Conservation (phyloP, 495 filamentous ascomycete genomes). For the Staphylotrichum longicolle region DNA sequence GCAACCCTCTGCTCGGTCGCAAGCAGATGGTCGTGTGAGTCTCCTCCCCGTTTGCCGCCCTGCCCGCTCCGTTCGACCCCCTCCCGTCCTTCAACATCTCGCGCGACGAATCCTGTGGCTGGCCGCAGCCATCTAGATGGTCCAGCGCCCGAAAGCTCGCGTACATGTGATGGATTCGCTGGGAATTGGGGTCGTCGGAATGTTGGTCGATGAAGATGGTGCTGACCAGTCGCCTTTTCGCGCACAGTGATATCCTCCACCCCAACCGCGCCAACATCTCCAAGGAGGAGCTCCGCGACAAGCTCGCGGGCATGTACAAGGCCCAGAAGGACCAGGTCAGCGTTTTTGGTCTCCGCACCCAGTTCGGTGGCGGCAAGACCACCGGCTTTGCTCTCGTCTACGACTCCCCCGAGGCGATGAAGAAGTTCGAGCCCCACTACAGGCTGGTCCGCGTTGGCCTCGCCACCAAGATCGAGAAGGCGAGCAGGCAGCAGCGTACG, state of each 20-base stretch:
- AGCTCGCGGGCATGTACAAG: slow-evolving; percentile 96
- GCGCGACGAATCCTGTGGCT: slow-evolving; percentile 13
- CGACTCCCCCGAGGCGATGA: slow-evolving; percentile 93
- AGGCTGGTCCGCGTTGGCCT: slow-evolving; percentile 88
- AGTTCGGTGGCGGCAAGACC: slow-evolving; percentile 99
- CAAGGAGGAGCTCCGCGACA: slow-evolving; percentile 95
- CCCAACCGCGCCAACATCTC: slow-evolving; percentile 96
- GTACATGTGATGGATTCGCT: neutral
- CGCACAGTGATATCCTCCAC: slow-evolving; percentile 93
- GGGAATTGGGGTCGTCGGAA: neutral
- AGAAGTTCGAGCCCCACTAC: slow-evolving; percentile 99
- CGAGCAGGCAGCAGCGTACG: slow-evolving; percentile 98
- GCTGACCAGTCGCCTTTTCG: slow-evolving; percentile 18
- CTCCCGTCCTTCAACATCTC: slow-evolving; percentile 2
- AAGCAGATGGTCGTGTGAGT: slow-evolving; percentile 99
- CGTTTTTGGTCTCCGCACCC: slow-evolving; percentile 97
- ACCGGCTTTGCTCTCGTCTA: slow-evolving; percentile 99
- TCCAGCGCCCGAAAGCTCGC: too few species aligned
- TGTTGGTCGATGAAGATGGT: slow-evolving; percentile 7
- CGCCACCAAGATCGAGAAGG: slow-evolving; percentile 89
- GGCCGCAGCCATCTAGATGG: too few species aligned
- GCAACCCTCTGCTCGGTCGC: slow-evolving; percentile 95
- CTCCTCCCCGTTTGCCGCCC: slow-evolving; percentile 17
- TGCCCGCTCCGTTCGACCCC: slow-evolving; percentile 8
- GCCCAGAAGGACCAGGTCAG: slow-evolving; percentile 91